Percentiles rank a stretch among this genome's conserved stretches.
These are phyloP conservation scores for Aleurites moluccanus DNA, from an alignment of 441 rosid species.

Conservation along the genomic window DNA sequence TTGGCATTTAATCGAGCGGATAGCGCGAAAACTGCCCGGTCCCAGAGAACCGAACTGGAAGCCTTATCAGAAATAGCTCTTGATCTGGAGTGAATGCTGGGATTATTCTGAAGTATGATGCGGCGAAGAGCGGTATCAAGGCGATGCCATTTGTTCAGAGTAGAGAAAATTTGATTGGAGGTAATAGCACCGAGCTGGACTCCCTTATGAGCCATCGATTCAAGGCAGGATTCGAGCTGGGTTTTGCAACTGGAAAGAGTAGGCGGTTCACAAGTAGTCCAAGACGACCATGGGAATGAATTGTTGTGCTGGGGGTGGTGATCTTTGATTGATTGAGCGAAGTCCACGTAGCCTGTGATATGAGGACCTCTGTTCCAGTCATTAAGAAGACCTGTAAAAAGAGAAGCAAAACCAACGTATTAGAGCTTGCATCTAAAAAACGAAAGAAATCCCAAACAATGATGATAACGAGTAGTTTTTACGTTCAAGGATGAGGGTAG, in stretches of 20 bases:
- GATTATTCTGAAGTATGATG: slow-evolving; percentile 35
- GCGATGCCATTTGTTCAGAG: slow-evolving; percentile 85
- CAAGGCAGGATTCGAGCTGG: slow-evolving; percentile 73
- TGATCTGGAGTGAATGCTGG: slow-evolving; percentile 27
- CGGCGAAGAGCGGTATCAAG: slow-evolving; percentile 61
- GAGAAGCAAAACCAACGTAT: background rate
- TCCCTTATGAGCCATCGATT: slow-evolving; percentile 73
- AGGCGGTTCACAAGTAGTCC: slow-evolving; percentile 74
- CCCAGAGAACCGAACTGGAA: slow-evolving; percentile 72
- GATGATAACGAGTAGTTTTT: slow-evolving; percentile 1
- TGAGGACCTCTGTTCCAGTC: slow-evolving; percentile 91
- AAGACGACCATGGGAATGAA: slow-evolving; percentile 87
- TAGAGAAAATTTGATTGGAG: slow-evolving; percentile 72
- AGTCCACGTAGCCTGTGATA: slow-evolving; percentile 81
- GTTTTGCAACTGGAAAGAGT: slow-evolving; percentile 51
- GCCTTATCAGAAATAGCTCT: slow-evolving; percentile 43
- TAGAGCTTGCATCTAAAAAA: too few species aligned
- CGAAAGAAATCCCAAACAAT: background rate
- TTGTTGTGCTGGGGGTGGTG: slow-evolving; percentile 66
- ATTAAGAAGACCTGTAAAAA: slow-evolving; percentile 63
- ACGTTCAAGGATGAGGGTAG: slow-evolving; percentile 88
- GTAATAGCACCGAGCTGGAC: slow-evolving; percentile 69
- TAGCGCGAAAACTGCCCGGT: slow-evolving; percentile 61
- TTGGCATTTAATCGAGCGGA: slow-evolving; percentile 68
- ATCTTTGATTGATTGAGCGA: slow-evolving; percentile 71